These are phyloP conservation scores for Parachaetomium inaequale DNA, from an alignment of 495 filamentous ascomycete species.

Conservation along the genomic window DNA sequence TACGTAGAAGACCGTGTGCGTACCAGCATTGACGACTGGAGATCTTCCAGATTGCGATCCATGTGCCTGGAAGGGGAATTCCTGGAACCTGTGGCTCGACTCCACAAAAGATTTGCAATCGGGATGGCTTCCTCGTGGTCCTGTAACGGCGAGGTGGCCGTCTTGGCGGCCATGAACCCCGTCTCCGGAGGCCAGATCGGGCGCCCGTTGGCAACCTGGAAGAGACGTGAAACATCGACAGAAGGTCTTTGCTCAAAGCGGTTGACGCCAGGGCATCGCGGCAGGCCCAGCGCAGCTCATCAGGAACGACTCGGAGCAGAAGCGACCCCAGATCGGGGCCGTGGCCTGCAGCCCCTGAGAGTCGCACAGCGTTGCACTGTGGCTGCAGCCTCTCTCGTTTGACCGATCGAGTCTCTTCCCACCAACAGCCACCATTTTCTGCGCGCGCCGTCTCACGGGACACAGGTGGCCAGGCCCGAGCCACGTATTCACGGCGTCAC, in stretches of 20 bases:
- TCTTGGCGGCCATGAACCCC: conserved; percentile 1
- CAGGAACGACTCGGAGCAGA: not conserved
- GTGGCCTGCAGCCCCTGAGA: conserved; percentile 12
- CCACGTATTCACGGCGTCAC: too few species aligned
- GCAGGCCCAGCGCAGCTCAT: not conserved
- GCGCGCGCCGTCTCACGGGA: not conserved
- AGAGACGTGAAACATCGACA: not conserved
- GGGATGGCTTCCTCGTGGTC: not conserved
- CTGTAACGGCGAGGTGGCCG: conserved; percentile 5
- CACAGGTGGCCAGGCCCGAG: not conserved
- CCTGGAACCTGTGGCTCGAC: conserved; percentile 11
- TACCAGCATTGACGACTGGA: conserved; percentile 14
- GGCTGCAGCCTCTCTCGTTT: not conserved
- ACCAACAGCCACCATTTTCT: not conserved
- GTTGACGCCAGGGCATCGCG: too few species aligned
- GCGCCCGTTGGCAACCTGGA: not conserved
- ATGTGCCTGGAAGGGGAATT: conserved; percentile 15
- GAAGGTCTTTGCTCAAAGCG: not conserved
- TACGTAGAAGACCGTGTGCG: too few species aligned
- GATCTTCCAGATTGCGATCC: conserved; percentile 11
- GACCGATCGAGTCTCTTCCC: not conserved
- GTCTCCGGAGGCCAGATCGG: not conserved
- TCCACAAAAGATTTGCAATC: conserved; percentile 14
- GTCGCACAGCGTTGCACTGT: conserved; percentile 18
- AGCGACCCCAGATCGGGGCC: not conserved